Percentiles rank a stretch among this genome's conserved stretches.
phyloP scores from a whole-genome alignment of 2,329 filamentous ascomycete species.

The Fusarium chuoi region DNA sequence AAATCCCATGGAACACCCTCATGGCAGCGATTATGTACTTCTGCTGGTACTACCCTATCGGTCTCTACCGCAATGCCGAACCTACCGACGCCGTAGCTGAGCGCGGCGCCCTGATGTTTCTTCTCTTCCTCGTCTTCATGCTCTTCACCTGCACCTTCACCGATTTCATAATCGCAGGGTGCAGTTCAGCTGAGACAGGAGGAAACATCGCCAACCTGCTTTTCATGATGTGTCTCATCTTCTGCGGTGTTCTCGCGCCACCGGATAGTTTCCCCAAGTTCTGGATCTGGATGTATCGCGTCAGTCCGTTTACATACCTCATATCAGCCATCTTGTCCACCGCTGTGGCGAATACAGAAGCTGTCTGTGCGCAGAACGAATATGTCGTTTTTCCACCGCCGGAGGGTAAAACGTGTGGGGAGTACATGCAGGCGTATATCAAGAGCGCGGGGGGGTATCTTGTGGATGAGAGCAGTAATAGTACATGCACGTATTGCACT shows the following conservation, averaged over 20 bases:
- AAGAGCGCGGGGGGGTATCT: conserved; percentile 63
- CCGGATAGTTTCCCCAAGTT: conserved; percentile 67
- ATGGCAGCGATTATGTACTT: conserved; percentile 73
- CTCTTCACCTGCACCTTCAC: conserved; percentile 75
- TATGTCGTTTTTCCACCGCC: conserved; percentile 73
- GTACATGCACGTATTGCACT: conserved; percentile 66
- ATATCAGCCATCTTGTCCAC: conserved; percentile 77
- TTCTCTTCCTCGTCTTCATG: conserved; percentile 71
- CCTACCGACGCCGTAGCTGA: conserved; percentile 60
- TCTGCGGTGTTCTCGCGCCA: conserved; percentile 41
- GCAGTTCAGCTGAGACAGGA: conserved; percentile 72
- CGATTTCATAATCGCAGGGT: conserved; percentile 70
- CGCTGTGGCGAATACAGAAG: conserved; percentile 73
- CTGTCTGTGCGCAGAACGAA: conserved; percentile 77
- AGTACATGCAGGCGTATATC: conserved; percentile 68
- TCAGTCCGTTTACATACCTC: conserved; percentile 86
- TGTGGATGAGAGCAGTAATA: conserved; percentile 57
- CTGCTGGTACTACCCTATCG: conserved; percentile 77
- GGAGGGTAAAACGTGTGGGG: conserved; percentile 64
- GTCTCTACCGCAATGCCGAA: conserved; percentile 68
- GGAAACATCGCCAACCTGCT: conserved; percentile 74
- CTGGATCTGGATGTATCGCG: conserved; percentile 64
- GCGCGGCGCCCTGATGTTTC: conserved; percentile 71
- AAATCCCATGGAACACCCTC: conserved; percentile 76
- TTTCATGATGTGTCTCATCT: conserved; percentile 68